phyloP scores from a whole-genome alignment of 2,329 filamentous ascomycete species.

The Bertia moriformis region DNA sequence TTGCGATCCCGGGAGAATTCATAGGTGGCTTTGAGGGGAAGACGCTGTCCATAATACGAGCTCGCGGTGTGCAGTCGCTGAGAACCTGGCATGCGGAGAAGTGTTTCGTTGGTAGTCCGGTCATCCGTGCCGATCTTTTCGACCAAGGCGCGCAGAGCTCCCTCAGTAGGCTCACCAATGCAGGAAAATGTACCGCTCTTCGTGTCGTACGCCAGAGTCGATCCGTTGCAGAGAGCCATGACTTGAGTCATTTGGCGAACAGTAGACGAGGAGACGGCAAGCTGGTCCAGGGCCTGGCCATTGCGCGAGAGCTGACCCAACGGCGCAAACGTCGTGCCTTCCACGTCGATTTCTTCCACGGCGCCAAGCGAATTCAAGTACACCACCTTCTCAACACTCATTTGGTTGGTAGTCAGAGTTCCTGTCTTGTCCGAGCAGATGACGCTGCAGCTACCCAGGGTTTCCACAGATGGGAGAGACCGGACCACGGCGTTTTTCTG shows the following conservation, averaged over 20 bases:
- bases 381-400: constrained; percentile 91
- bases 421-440: constrained; percentile 99
- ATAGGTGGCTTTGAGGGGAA: constrained; percentile 68
- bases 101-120: constrained; percentile 24
- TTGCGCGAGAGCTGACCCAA: constrained; percentile 57
- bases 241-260: constrained; percentile 64
- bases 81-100: constrained; percentile 22
- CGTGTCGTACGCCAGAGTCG: constrained; percentile 67
- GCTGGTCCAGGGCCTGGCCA: constrained; percentile 54
- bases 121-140: constrained; percentile 88
- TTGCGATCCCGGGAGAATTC: constrained; percentile 97
- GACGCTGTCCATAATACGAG: constrained; percentile 65
- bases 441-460: constrained; percentile 94
- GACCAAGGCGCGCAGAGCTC: constrained; percentile 73
- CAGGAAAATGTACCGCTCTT: constrained; percentile 63
- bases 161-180: constrained; percentile 90
- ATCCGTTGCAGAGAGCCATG: constrained; percentile 74
- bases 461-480: constrained; percentile 92
- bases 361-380: constrained; percentile 64
- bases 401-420: constrained; percentile 95
- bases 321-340: constrained; percentile 85
- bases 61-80: constrained; percentile 65
- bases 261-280: constrained; percentile 59
- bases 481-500: constrained; percentile 95
- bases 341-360: constrained; percentile 74